phyloP scores from a whole-genome alignment of 2,329 filamentous ascomycete species.

The Pseudogymnoascus sp. region DNA sequence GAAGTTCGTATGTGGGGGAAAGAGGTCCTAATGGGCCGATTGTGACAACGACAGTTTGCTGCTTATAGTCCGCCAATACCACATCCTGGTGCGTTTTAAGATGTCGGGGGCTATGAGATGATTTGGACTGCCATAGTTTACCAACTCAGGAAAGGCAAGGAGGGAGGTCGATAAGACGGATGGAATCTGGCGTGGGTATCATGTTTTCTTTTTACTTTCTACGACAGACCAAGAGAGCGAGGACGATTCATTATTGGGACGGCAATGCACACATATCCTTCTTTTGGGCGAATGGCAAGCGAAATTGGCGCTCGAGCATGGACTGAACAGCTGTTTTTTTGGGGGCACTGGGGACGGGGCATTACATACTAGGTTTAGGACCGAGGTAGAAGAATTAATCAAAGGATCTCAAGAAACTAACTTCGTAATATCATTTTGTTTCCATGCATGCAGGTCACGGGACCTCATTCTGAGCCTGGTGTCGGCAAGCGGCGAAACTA shows the following conservation, averaged over 20 bases:
- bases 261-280: background rate
- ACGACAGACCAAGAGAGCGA: background rate
- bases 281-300: conserved; percentile 6
- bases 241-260: background rate
- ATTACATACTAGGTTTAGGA: conserved; percentile 4
- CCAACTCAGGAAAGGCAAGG: background rate
- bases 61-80: background rate
- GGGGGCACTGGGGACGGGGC: background rate
- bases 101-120: background rate
- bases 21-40: conserved; percentile 41
- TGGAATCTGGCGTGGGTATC: background rate
- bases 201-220: background rate
- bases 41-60: conserved; percentile 29
- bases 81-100: background rate
- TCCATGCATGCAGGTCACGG: background rate
- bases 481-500: background rate
- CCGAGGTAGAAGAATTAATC: background rate
- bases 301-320: conserved; percentile 1
- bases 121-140: background rate
- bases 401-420: background rate
- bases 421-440: background rate
- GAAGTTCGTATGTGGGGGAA: conserved; percentile 53
- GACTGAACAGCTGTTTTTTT: background rate
- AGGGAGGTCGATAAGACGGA: background rate
- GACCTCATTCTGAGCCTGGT: background rate